Base-by-base conservation (phyloP, 2,329 filamentous ascomycete species). In the Xenoacremonium recifei region DNA sequence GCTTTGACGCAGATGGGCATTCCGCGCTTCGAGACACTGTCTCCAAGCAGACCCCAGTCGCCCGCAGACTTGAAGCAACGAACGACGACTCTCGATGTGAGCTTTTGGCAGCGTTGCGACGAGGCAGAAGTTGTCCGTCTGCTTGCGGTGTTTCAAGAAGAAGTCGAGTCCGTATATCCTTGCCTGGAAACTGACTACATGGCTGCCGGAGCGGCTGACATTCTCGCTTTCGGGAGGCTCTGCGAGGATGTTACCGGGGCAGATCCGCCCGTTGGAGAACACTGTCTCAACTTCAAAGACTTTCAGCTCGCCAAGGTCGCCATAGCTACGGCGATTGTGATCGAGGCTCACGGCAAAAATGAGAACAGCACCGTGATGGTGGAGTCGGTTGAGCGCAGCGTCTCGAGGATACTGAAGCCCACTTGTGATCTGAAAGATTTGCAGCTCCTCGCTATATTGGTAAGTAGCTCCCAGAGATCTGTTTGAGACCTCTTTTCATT, bases 91-190 rank as follows among this genome's bases (percentile, higher is more conserved):
- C 50, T 48, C 0, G 54, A 57, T 3, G 12, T 44, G 0, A 39
- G 51, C 0, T 58, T 62, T 35, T 61, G 61, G 58, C 35, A 49
- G 2, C 41, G 38, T 2, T 57, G 53, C 21, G 47, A 48, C 5
- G 39, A 51, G 1, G 48, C 45, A 1, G 64, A 67, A n/a, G 30
- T 66, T 1, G 41, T 53, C 0, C 49, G 64, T 20, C 57, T 68
- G 21, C 47, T 68, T n/a, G 51, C 59, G 6, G 58, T 64, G 4
- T 70, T 64, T 19, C 59, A 64, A n/a, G 67, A 70, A 29, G 67
- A 69, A 31, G 58, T 68, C 17, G 67, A 68, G 17, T 59, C 59
- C 0, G 57, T 67, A 0, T 66, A 67, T 23, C 64, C 64, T 0
- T 67, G 63, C 21, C 55, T 60, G 3, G 58, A 64, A 12, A 62